phyloP scores from a whole-genome alignment of 208 protist species.

The Leishmania gerbilli region DNA sequence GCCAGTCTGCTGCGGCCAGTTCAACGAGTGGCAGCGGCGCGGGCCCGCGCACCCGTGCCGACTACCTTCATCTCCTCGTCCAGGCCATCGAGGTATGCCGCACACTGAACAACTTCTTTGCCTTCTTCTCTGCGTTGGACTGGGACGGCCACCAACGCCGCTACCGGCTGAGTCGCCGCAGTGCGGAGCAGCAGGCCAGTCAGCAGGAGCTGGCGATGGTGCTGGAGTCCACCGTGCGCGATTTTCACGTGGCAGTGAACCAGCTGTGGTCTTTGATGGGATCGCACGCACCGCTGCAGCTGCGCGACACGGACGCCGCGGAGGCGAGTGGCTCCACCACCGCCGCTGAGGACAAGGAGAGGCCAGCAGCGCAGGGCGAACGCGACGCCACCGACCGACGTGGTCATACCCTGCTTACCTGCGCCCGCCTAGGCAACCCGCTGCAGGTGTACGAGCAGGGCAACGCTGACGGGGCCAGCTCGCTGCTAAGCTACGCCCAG shows the following conservation, averaged over 20 bases:
- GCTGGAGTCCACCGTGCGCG: constrained; percentile 10
- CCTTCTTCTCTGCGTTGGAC: constrained; percentile 30
- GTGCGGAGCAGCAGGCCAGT: constrained; percentile 21
- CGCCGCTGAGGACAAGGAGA: background rate
- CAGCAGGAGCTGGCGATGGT: constrained; percentile 19
- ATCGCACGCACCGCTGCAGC: constrained; percentile 16
- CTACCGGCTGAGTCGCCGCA: constrained; percentile 20
- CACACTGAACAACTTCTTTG: constrained; percentile 36
- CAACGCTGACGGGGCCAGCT: constrained; percentile 19
- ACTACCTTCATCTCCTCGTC: constrained; percentile 15
- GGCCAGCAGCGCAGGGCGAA: background rate
- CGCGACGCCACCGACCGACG: background rate
- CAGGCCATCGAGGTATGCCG: constrained; percentile 26
- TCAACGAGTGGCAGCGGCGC: too few relatives aligned
- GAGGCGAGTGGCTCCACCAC: background rate
- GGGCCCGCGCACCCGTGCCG: background rate
- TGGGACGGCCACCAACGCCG: constrained; percentile 23
- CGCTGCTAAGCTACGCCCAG: constrained; percentile 34
- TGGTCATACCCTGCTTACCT: background rate
- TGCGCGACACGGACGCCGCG: background rate
- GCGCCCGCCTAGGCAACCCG: constrained; percentile 1
- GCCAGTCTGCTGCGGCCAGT: background rate
- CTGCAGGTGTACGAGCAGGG: constrained; percentile 29
- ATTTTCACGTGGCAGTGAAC: constrained; percentile 17
- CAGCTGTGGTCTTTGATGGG: constrained; percentile 35